A percentile compares a stretch with the other conserved stretches of the same genome.
Conservation (phyloP, 768 basidiomycete species). For the Mycena rebaudengoi region DNA sequence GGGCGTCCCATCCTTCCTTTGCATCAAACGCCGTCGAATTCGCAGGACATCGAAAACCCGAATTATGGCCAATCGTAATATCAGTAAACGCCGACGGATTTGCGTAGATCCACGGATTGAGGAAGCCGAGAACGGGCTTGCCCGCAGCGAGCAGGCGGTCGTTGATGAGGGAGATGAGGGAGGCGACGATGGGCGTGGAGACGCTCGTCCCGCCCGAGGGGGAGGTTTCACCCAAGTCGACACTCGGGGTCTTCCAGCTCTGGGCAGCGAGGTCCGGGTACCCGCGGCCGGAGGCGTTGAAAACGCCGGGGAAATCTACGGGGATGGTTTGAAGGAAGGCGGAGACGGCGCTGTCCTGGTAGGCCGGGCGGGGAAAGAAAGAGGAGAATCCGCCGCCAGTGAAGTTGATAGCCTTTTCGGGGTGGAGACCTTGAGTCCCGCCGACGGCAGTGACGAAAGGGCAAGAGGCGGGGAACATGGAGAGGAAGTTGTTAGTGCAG, state of each 20-base stretch:
- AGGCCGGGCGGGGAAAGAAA: constrained; percentile 39
- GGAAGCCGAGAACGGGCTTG: constrained; percentile 22
- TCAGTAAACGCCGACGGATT: neutral
- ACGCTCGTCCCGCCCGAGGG: constrained; percentile 52
- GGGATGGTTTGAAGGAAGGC: constrained; percentile 40
- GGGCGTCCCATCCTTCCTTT: neutral
- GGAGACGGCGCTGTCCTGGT: constrained; percentile 45
- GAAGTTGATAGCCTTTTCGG: constrained; percentile 24
- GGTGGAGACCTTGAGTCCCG: constrained; percentile 20
- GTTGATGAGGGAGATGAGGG: constrained; percentile 52
- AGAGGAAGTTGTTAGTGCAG: neutral
- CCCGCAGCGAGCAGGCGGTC: constrained; percentile 45
- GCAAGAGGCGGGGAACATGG: constrained; percentile 25
- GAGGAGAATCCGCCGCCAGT: constrained; percentile 28
- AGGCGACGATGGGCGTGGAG: constrained; percentile 51
- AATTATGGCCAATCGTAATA: neutral
- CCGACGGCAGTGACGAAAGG: constrained; percentile 35
- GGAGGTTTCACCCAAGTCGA: neutral
- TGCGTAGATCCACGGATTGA: neutral
- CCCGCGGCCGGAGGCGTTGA: constrained; percentile 43
- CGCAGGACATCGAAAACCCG: neutral
- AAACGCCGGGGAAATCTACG: constrained; percentile 47
- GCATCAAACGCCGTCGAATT: neutral
- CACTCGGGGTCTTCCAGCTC: neutral
- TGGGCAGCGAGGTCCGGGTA: constrained; percentile 16